These are phyloP conservation scores for Talaromyces albobiverticillius DNA, from an alignment of 2,329 filamentous ascomycete species.

Conservation along the genomic window DNA sequence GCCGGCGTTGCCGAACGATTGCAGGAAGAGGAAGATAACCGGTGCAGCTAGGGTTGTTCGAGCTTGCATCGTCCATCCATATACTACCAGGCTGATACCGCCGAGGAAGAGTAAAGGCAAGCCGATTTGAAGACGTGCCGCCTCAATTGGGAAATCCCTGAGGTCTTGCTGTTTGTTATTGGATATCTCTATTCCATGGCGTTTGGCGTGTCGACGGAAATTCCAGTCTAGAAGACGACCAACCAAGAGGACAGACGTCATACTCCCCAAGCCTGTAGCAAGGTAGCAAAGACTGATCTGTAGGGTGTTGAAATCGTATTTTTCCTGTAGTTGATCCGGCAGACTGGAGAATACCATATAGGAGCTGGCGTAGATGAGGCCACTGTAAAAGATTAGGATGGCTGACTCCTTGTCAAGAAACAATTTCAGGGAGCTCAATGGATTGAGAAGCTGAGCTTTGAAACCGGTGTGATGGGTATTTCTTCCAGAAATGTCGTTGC, in stretches of 20 bases:
- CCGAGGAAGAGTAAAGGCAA: neutral
- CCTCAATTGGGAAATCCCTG: neutral
- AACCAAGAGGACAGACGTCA: neutral
- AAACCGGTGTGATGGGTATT: no score
- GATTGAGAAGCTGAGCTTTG: no score
- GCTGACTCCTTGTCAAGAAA: no score
- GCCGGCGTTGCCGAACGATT: neutral
- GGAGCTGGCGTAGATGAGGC: no score
- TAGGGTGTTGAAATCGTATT: neutral
- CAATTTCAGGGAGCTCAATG: no score
- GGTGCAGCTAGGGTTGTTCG: neutral
- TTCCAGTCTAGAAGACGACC: neutral
- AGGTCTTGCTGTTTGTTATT: neutral
- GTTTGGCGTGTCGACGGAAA: neutral
- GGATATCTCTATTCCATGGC: neutral
- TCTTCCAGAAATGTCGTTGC: no score
- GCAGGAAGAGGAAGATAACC: neutral
- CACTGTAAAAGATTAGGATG: no score
- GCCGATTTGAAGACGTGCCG: neutral
- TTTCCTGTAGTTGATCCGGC: no score
- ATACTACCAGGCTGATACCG: neutral
- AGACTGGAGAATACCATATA: no score
- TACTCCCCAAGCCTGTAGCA: neutral
- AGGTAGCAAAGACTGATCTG: no score
- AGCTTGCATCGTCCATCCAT: neutral